Conservation (phyloP, 1,139 yeast species). For the Pichia inconspicua region DNA sequence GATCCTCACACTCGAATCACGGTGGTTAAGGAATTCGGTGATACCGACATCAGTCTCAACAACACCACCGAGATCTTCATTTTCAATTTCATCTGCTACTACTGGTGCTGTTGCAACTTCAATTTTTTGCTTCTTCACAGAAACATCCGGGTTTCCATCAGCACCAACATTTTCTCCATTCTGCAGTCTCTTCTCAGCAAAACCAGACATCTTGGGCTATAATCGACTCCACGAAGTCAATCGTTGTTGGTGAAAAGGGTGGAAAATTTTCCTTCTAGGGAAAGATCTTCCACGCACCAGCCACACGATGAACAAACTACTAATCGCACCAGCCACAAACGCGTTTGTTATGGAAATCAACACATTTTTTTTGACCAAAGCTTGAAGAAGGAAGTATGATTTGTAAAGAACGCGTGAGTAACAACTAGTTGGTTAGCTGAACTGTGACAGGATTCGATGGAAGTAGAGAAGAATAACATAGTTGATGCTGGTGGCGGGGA, state of each 20-base stretch:
- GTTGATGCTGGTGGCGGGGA: background rate
- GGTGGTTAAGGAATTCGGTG: conserved; percentile 39
- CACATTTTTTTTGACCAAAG: background rate
- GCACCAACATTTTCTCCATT: background rate
- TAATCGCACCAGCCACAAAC: background rate
- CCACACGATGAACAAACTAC: background rate
- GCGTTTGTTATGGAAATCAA: background rate
- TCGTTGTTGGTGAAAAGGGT: background rate
- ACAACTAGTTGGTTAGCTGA: background rate
- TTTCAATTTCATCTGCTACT: background rate
- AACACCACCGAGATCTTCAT: conserved; percentile 14
- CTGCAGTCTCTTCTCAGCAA: background rate
- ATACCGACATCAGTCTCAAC: conserved; percentile 79
- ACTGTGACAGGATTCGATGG: background rate
- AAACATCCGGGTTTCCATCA: conserved; percentile 1
- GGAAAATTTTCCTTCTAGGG: background rate
- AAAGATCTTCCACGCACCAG: background rate
- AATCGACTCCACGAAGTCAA: background rate
- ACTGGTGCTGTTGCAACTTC: background rate
- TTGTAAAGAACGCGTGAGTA: background rate
- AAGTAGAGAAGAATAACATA: background rate
- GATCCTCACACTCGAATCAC: conserved; percentile 47
- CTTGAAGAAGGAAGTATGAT: background rate
- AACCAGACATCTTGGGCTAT: background rate
- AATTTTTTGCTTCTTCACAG: background rate